Base-by-base conservation (phyloP, 345 rosid species). In the Erucastrum elatum region DNA sequence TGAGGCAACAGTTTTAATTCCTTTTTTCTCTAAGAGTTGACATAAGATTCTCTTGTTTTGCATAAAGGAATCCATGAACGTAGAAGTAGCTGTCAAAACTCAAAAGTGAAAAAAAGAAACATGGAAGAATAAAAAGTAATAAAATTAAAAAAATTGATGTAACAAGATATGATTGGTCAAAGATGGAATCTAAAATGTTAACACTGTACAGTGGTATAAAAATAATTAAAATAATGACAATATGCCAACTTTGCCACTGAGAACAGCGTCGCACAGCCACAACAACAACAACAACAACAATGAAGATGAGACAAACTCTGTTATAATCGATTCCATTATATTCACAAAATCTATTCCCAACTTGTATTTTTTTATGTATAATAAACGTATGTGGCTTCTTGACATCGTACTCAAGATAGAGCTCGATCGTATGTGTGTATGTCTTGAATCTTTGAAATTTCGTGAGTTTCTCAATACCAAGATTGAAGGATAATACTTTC, bases 41-140 rank as follows among this genome's bases (percentile, higher is more conserved):
- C 78, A 67, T 34, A 35, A 62, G 70, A 73, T 74, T 79, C 82
- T 65, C 58, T 4, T 72, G 67, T 46, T 49, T 60, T 78, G 64
- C 65, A 79, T 66, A 78, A 17, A 67, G 29, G 78, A 73, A 73
- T 68, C 12, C 56, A 79, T 73, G 8, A 70, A 53, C 58, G n/a
- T 35, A 6, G 4, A 39, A 37, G 72, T 71, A 78, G 81, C 77
- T 78, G 68, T 78, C 72, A 58, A 21, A 0, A 21, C 21, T 21
- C 21, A 21, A 21, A 30, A 64, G 59, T 53, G 37, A 27, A 71
- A 63, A 67, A 15, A 9, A 21, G 21, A 34, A 16, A 37, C 15
- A 11, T 58, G 6, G 63, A 17, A 30, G 62, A 60, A 59, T 46
- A 59, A 11, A 59, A 39, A 60, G 49, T 67, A 27, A 26, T 16